Evolutionary conservation across 352 stramenopile species (phyloP), one percentile per base, ranked within the genome.

Genomic region (Halophytophthora batemanensis): DNA sequence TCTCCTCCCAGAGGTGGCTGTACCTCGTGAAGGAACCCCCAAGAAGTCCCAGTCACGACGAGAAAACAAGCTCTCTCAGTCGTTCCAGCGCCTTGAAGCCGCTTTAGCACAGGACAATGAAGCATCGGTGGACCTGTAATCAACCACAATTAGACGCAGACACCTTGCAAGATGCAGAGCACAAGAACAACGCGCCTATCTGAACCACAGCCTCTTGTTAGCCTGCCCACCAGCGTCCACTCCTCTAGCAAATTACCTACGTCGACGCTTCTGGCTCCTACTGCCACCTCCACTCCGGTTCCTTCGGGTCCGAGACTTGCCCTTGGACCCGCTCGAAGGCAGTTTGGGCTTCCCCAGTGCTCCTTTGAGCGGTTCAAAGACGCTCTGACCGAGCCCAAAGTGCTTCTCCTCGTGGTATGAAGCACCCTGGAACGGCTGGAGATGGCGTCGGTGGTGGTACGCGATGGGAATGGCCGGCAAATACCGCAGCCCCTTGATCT

Each of bases 301-400:
- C 41, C 69, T 62, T 22, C 50, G 66, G 38, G 63, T 64, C 14
- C 48, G 50, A 21, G 59, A 58, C 17, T 53, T 62, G 36, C 56
- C 61, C 41, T 71, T 70, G 43, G 62, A 71, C 17, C 64, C 64
- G 29, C 57, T 59, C n/a, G 53, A 60, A 1, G 66, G 61, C 8
- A 51, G 18, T n/a, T 69, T 71, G 5, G 71, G 56, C 37, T 84
- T 74, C 11, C 56, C 53, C 33, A 78, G 49, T 1, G 51, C 61
- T n/a, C 53, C 62, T 41, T 87, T 84, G 2, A 90, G 56, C 11
- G 79, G 74, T 48, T 87, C 74, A 25, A 90, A 87, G 45, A 90
- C 64, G 33, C 76, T 87, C 51, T 90, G 79, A 14, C 74, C 72
- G 6, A 90, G 52, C 1, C 79, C 79, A 45, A 87, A 90, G 36